These are phyloP conservation scores for Didymella pomorum DNA, from an alignment of 2,329 filamentous ascomycete genomes.

Conservation along the genomic window DNA sequence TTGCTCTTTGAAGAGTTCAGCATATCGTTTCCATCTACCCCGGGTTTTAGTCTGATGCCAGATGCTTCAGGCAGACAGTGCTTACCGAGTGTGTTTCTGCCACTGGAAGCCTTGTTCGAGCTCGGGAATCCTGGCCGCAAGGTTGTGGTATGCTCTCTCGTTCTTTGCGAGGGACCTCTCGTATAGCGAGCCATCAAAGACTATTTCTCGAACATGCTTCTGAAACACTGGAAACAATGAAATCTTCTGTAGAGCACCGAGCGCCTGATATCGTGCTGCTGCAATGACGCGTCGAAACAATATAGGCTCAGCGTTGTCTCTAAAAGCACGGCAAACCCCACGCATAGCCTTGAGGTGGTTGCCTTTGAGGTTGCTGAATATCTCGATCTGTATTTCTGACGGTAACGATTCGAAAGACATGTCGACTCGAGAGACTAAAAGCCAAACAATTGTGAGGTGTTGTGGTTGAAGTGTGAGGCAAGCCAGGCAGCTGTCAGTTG, in stretches of 20 bases:
- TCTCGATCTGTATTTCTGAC: conserved; percentile 40
- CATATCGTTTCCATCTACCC: conserved; percentile 37
- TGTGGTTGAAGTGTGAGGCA: neutral
- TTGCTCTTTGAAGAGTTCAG: conserved; percentile 37
- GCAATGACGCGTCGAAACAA: conserved; percentile 38
- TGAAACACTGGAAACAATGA: conserved; percentile 33
- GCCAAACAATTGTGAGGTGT: neutral
- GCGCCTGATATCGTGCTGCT: conserved; percentile 40
- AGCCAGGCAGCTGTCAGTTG: conserved; percentile 15
- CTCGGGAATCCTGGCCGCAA: conserved; percentile 9
- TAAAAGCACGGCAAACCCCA: conserved; percentile 28
- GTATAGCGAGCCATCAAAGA: conserved; percentile 43
- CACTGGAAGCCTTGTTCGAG: conserved; percentile 23
- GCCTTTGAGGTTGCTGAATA: conserved; percentile 36
- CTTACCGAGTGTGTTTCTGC: conserved; percentile 25
- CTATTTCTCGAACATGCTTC: conserved; percentile 42
- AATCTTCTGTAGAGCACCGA: conserved; percentile 40
- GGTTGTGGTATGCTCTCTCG: conserved; percentile 19
- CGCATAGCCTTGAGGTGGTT: conserved; percentile 38
- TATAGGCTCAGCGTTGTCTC: conserved; percentile 34
- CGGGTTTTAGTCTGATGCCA: conserved; percentile 1
- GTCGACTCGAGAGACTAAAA: neutral
- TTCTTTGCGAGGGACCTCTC: conserved; percentile 24
- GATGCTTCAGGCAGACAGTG: neutral
- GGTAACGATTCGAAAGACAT: conserved; percentile 31